phyloP scores from a whole-genome alignment of 2,329 filamentous ascomycete species.

The Neofusicoccum ribis region DNA sequence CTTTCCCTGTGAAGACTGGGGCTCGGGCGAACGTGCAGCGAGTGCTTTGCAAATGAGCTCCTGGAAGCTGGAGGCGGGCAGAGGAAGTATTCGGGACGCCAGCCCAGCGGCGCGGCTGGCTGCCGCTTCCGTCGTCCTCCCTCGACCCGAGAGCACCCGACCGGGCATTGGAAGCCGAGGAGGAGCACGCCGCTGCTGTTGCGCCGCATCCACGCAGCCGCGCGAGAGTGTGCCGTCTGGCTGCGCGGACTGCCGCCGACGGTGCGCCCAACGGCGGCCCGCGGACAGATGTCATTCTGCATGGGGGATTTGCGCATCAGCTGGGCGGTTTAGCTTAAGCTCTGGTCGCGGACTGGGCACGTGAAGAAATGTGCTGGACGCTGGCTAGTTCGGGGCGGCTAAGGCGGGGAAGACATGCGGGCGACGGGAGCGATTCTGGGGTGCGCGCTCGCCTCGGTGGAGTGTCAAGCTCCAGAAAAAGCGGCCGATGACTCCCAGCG shows the following conservation, averaged over 20 bases:
- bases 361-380: not conserved
- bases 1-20: not conserved
- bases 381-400: not conserved
- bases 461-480: constrained; percentile 13
- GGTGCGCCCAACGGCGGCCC: not conserved
- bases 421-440: constrained; percentile 19
- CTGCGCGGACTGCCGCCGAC: not conserved
- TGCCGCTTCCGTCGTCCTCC: constrained; percentile 3
- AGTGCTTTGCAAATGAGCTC: not conserved
- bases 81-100: not conserved
- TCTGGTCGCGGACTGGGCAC: not conserved
- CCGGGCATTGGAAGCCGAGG: constrained; percentile 2
- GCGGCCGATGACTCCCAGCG: constrained; percentile 16
- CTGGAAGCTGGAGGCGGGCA: not conserved
- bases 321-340: not conserved
- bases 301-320: not conserved
- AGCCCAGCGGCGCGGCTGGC: not conserved
- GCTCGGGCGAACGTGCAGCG: constrained; percentile 8
- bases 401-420: constrained; percentile 13
- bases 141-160: constrained; percentile 6
- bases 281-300: not conserved
- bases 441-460: constrained; percentile 15
- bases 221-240: not conserved
- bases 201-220: not conserved
- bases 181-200: not conserved